Conservation (phyloP, 495 filamentous ascomycete species). For the Talaromyces liani region DNA sequence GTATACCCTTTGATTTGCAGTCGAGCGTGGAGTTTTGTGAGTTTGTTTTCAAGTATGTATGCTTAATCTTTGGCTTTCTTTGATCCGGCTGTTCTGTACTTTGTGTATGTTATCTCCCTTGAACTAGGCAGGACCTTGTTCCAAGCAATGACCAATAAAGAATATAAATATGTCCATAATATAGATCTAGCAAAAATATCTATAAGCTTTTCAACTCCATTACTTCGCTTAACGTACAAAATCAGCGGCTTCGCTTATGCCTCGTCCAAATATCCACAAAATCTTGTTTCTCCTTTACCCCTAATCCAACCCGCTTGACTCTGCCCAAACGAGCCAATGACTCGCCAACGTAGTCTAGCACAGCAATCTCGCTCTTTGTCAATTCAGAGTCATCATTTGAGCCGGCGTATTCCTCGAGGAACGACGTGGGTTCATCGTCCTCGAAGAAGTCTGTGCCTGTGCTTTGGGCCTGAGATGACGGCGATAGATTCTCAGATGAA, state of each 20-base stretch:
- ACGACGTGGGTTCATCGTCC: background rate
- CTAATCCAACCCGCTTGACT: constrained; percentile 84
- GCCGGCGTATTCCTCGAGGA: constrained; percentile 11
- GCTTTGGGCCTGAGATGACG: background rate
- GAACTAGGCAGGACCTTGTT: background rate
- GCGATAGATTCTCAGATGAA: constrained; percentile 16
- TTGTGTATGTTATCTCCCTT: background rate
- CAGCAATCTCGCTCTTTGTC: constrained; percentile 48
- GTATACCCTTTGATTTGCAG: background rate
- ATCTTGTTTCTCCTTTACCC: constrained; percentile 69
- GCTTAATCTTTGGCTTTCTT: background rate
- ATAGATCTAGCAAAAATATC: background rate
- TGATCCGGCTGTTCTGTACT: background rate
- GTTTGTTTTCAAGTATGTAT: background rate
- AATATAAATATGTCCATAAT: background rate
- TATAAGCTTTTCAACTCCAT: background rate
- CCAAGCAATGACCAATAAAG: background rate
- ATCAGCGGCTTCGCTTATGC: constrained; percentile 24
- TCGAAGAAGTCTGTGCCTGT: constrained; percentile 23
- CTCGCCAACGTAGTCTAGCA: constrained; percentile 72
- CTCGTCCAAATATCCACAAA: constrained; percentile 62
- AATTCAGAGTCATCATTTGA: constrained; percentile 27
- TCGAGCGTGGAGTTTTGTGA: background rate
- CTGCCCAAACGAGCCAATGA: constrained; percentile 81
- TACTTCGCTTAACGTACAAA: background rate